Percentiles rank a stretch among this genome's conserved stretches.
These are phyloP conservation scores for Wallemia hederae DNA, from an alignment of 1,284 basidiomycete genomes.

Conservation along the genomic window DNA sequence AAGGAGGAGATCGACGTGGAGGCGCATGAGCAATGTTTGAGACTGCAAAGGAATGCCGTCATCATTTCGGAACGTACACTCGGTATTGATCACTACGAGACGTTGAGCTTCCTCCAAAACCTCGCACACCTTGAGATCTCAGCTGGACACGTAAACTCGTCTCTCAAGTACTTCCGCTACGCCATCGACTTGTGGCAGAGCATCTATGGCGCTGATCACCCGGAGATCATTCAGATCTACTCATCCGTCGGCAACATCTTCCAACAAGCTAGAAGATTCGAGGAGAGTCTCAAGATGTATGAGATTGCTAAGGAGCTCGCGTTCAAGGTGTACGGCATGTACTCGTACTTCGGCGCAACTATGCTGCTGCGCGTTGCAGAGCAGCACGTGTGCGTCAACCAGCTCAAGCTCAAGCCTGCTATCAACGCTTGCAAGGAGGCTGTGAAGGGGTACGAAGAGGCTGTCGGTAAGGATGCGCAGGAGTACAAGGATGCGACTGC, in stretches of 20 bases:
- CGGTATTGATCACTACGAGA: constrained; percentile 25
- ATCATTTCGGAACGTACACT: constrained; percentile 25
- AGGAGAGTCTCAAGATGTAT: not conserved
- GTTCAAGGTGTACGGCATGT: not conserved
- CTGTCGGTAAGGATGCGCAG: not conserved
- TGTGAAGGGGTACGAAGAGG: not conserved
- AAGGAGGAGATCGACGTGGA: constrained; percentile 13
- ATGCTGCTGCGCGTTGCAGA: not conserved
- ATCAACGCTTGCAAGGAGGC: not conserved
- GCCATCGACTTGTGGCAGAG: constrained; percentile 22
- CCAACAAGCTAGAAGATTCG: not conserved
- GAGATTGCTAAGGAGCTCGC: not conserved
- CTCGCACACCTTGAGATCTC: constrained; percentile 22
- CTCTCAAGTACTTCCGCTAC: constrained; percentile 22
- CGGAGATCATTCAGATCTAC: constrained; percentile 14
- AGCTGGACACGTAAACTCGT: constrained; percentile 16
- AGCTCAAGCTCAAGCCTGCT: not conserved
- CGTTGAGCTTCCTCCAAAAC: constrained; percentile 25
- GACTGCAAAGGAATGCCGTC: constrained; percentile 24
- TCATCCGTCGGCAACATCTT: not conserved
- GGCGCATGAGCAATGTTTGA: constrained; percentile 12
- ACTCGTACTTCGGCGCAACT: not conserved
- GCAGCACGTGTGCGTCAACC: not conserved
- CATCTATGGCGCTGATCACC: constrained; percentile 23
- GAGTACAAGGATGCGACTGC: not conserved